These are phyloP conservation scores for Cytospora chrysosperma DNA, from an alignment of 2,329 filamentous ascomycete genomes.

Conservation along the genomic window DNA sequence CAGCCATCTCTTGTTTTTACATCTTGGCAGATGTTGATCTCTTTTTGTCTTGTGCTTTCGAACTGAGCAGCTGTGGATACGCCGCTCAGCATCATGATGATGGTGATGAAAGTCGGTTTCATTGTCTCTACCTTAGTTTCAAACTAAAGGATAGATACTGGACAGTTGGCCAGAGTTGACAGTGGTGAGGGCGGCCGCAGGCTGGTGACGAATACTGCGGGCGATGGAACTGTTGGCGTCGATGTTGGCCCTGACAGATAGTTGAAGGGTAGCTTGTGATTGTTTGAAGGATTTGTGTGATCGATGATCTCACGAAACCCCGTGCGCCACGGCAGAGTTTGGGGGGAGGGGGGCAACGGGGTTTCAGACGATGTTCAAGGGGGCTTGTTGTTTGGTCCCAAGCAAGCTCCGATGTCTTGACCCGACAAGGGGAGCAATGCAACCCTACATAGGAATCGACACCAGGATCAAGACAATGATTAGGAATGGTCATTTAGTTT, in stretches of 20 bases:
- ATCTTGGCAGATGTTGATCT: slow-evolving; percentile 9
- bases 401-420: background rate
- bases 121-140: background rate
- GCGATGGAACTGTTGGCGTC: background rate
- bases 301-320: background rate
- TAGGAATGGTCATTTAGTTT: background rate
- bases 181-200: background rate
- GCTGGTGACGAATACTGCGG: background rate
- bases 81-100: slow-evolving; percentile 1
- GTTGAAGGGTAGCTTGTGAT: background rate
- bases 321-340: background rate
- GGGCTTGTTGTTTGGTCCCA: background rate
- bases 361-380: background rate
- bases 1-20: slow-evolving; percentile 12
- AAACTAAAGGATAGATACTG: background rate
- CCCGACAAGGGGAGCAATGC: background rate
- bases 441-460: background rate
- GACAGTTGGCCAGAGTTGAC: background rate
- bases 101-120: background rate
- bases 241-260: background rate
- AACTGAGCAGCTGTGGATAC: background rate
- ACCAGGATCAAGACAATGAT: background rate
- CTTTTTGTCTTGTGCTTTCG: background rate
- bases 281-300: background rate
- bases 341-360: too few relatives aligned